Percentiles rank a stretch among this genome's conserved stretches.
Conservation (phyloP, 352 stramenopile genomes). For the Phytophthora ohioensis region DNA sequence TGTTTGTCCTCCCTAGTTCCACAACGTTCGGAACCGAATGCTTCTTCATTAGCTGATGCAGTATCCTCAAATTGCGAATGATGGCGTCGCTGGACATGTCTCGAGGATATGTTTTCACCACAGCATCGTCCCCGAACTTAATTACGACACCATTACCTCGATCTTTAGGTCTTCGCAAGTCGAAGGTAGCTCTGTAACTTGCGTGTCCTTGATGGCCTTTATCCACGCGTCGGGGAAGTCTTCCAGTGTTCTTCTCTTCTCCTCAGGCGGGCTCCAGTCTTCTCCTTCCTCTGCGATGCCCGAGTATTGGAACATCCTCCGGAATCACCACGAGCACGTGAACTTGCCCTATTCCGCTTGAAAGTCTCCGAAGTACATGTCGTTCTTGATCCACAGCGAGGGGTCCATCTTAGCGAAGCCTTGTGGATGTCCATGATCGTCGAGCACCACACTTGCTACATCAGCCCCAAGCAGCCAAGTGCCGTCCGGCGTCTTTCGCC, state of each 20-base stretch:
- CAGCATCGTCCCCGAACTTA: constrained; percentile 19
- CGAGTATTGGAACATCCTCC: too few species aligned
- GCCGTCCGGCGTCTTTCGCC: too few species aligned
- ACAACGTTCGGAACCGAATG: constrained; percentile 23
- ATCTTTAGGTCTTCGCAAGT: constrained; percentile 28
- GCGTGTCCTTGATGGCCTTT: constrained; percentile 27
- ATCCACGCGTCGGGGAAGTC: constrained; percentile 17
- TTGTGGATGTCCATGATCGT: too few species aligned
- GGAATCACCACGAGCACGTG: too few species aligned
- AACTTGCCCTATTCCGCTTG: too few species aligned
- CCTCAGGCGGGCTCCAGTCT: neutral
- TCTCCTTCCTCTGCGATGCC: too few species aligned
- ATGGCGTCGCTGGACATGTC: constrained; percentile 15
- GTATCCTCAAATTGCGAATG: constrained; percentile 13
- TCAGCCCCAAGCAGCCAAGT: too few species aligned
- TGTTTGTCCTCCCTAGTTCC: constrained; percentile 13
- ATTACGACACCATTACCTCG: constrained; percentile 19
- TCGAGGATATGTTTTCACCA: constrained; percentile 20
- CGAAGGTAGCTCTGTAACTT: constrained; percentile 25
- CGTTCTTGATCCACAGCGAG: too few species aligned
- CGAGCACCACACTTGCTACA: too few species aligned
- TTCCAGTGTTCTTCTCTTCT: constrained; percentile 21
- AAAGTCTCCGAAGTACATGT: too few species aligned
- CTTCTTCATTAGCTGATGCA: constrained; percentile 20
- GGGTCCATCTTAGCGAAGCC: too few species aligned